Conservation (phyloP, 768 basidiomycete genomes). For the Lactarius quietus region DNA sequence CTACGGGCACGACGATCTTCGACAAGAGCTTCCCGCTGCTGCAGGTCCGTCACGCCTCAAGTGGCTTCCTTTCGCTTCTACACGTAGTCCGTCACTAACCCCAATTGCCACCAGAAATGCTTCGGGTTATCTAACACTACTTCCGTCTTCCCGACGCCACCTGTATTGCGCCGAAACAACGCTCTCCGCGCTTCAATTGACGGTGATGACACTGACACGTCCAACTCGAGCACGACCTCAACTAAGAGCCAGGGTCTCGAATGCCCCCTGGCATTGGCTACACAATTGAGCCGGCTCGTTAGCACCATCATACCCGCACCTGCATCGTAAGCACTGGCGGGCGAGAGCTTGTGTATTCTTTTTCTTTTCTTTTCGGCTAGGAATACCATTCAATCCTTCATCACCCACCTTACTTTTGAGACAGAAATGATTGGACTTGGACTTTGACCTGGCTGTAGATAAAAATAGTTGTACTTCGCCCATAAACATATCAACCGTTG, state of each 20-base stretch:
- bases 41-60: neutral
- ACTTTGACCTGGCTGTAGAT: neutral
- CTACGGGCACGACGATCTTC: neutral
- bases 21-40: neutral
- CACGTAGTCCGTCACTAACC: neutral
- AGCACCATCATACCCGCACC: neutral
- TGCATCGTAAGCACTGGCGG: neutral
- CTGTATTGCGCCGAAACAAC: neutral
- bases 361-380: neutral
- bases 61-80: neutral
- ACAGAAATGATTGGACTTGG: neutral
- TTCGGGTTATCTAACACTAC: neutral
- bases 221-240: neutral
- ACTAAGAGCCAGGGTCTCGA: neutral
- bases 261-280: neutral
- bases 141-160: neutral
- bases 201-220: neutral
- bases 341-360: neutral
- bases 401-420: neutral
- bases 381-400: neutral
- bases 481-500: too few relatives aligned
- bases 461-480: neutral
- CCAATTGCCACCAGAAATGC: neutral
- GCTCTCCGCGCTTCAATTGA: neutral
- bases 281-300: neutral